Evolutionary conservation across 2,329 filamentous ascomycete genomes (phyloP), one percentile per base, ranked within the genome.

Genomic region (Arthrobotrys sphaeroides): DNA sequence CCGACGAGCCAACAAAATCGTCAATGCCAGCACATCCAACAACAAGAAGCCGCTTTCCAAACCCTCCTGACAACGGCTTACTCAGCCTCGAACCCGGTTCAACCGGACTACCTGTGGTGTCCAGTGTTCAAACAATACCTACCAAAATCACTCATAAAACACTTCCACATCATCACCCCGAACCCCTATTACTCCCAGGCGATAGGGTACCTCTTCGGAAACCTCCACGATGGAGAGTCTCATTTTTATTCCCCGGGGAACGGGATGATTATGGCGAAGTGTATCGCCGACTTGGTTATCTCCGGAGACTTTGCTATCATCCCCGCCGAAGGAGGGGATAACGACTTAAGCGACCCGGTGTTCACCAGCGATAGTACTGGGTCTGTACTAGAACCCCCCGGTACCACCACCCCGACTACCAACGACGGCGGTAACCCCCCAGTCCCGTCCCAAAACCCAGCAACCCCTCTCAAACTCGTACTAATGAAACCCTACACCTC

Each of bases 41-140:
- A 3, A 36, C 28, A 12, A 5, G 6, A 3, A 12, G 43, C 22
- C 5, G 20, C 53, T 22, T 67, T 74, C 33, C 31, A 47, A 18
- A 49, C 57, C 1, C 24, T 55, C 5, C 53, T 74, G 5, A 28
- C 45, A 42, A 22, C n/a, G 9, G 70, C 28, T 13, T 74, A 74
- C 38, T 60, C 42, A 7, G 36, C 70, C 26, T 22, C 38, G 59
- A 59, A 18, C 55, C 45, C 10, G 59, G 31, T 6, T 22, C 31
- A 6, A 33, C 31, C 31, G 12, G 36, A 12, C 13, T 68, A 74
- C 24, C 26, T 59, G 26, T 74, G 70, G 70, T 74, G 70, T 13
- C 70, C 70, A 1, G 36, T 74, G 7, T 74, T 74, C 28, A 74
- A 74, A 33, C 70, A 68, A 68, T 68, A 74, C 47, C 47, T 74